A percentile compares a stretch with the other conserved stretches of the same genome.
phyloP scores from a whole-genome alignment of 495 filamentous ascomycete species.

The Hypomontagnella monticulosa region DNA sequence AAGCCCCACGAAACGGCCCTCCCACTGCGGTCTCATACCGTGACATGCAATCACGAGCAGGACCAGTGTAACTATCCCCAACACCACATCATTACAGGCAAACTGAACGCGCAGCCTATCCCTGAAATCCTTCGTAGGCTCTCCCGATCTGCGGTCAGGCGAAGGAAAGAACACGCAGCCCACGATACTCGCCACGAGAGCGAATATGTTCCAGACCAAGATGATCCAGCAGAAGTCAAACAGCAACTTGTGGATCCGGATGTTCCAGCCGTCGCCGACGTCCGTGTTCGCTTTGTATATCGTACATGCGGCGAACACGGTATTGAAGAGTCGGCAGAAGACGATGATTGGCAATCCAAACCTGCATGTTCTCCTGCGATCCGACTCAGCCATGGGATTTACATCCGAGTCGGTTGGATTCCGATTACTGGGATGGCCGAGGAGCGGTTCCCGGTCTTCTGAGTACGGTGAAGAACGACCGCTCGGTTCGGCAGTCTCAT shows the following conservation, averaged over 20 bases:
- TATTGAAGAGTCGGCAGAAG: conserved; percentile 18
- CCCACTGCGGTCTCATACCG: neutral
- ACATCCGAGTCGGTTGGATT: neutral
- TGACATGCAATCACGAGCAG: conserved; percentile 11
- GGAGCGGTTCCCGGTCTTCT: conserved; percentile 26
- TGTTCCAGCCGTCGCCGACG: neutral
- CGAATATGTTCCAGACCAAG: conserved; percentile 10
- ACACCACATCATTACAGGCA: conserved; percentile 3
- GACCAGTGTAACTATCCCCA: conserved; percentile 5
- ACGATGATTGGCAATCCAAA: conserved; percentile 13
- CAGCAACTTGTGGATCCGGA: neutral
- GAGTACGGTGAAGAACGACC: neutral
- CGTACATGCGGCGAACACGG: conserved; percentile 10
- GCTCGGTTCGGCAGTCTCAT: neutral
- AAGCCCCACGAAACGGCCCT: neutral
- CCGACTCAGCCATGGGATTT: neutral
- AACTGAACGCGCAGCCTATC: conserved; percentile 2
- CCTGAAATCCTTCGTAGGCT: neutral
- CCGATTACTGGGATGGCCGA: neutral
- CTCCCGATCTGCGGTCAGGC: neutral
- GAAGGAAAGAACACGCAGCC: conserved; percentile 1
- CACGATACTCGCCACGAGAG: neutral
- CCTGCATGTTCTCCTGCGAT: neutral
- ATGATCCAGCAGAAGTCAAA: conserved; percentile 20
- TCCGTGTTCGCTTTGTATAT: conserved; percentile 10